Percentiles rank a stretch among this genome's conserved stretches.
phyloP scores from a whole-genome alignment of 305 asterid species.

The Fraxinus greggii region DNA sequence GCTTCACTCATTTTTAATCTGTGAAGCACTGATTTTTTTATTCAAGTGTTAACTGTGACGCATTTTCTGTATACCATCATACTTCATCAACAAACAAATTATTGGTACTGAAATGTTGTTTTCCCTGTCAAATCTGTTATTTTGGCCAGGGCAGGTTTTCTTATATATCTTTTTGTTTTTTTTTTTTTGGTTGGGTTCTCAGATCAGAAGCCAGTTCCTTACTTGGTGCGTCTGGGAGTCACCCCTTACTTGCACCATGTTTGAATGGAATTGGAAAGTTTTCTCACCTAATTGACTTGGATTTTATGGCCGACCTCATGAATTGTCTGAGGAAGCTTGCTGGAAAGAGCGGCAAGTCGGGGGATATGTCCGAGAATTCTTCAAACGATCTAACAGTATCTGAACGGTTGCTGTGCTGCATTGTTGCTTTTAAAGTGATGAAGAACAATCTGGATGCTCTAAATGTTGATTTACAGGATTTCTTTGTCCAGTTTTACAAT shows the following conservation, averaged over 20 bases:
- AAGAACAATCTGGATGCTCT: constrained; percentile 86
- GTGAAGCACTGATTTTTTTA: neutral
- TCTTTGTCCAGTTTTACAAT: constrained; percentile 77
- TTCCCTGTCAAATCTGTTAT: neutral
- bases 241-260: constrained; percentile 86
- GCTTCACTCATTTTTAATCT: neutral
- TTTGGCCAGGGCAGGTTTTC: constrained; percentile 1
- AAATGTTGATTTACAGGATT: constrained; percentile 87
- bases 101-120: neutral
- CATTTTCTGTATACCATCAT: neutral
- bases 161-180: neutral
- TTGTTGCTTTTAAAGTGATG: constrained; percentile 92
- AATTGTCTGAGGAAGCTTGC: constrained; percentile 75
- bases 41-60: neutral
- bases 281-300: constrained; percentile 83
- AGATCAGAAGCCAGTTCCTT: constrained; percentile 50
- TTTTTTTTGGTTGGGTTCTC: constrained; percentile 26
- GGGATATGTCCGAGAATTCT: constrained; percentile 41
- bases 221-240: constrained; percentile 47
- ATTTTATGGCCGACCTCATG: constrained; percentile 93
- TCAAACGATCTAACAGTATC: constrained; percentile 58
- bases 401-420: constrained; percentile 85
- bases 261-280: constrained; percentile 85
- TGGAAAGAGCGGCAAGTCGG: constrained; percentile 45
- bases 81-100: neutral